A percentile compares a stretch with the other conserved stretches of the same genome.
phyloP scores from a whole-genome alignment of 805 yeast species.

The Nakazawaea ambrosiae region DNA sequence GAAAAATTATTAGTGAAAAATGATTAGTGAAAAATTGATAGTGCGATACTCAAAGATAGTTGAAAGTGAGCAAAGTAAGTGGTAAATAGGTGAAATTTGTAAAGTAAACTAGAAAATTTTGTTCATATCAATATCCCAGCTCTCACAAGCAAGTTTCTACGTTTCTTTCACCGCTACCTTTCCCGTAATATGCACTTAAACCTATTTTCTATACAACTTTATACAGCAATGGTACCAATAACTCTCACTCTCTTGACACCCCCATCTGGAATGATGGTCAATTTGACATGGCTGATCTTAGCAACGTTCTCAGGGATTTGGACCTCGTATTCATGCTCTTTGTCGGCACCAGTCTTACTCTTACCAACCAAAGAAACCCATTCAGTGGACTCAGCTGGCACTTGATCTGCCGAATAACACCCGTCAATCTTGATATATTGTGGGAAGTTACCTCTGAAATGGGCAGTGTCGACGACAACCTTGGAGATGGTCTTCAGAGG shows the following conservation, averaged over 20 bases:
- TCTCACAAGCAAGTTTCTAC: too few relatives aligned
- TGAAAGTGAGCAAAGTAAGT: too few relatives aligned
- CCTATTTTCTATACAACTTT: too few relatives aligned
- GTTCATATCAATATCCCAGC: neutral
- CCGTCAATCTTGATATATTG: slow-evolving; percentile 72
- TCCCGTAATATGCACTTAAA: too few relatives aligned
- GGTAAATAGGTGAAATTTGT: neutral
- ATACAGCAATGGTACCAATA: slow-evolving; percentile 51
- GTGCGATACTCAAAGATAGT: too few relatives aligned
- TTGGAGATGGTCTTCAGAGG: slow-evolving; percentile 47
- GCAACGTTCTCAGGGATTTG: slow-evolving; percentile 15
- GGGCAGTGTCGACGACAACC: slow-evolving; percentile 83
- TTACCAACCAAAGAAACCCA: slow-evolving; percentile 67
- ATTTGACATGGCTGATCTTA: slow-evolving; percentile 59
- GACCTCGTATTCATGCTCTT: slow-evolving; percentile 57
- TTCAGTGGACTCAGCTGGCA: slow-evolving; percentile 34
- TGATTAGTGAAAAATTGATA: too few relatives aligned
- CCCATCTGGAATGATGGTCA: slow-evolving; percentile 92
- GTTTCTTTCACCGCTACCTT: too few relatives aligned
- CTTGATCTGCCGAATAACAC: slow-evolving; percentile 24
- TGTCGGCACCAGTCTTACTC: slow-evolving; percentile 75
- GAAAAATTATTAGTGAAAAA: too few relatives aligned
- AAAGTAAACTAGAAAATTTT: neutral
- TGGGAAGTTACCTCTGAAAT: slow-evolving; percentile 92
- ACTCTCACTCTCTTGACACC: slow-evolving; percentile 91